Conservation (phyloP, 164 flowering plant genomes). For the Cinnamomum chago region DNA sequence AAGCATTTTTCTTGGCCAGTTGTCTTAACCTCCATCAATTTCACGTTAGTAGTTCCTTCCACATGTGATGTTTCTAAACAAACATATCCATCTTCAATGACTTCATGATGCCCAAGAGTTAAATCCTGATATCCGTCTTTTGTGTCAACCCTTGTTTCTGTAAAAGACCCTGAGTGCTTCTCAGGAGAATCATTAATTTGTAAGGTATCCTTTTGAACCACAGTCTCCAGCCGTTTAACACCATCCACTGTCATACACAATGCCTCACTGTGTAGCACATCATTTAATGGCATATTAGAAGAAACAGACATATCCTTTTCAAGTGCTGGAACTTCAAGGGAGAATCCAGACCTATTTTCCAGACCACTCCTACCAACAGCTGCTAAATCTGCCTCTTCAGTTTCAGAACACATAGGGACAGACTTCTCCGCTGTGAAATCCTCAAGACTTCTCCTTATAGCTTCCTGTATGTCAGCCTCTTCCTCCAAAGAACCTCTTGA, state of each 20-base stretch:
- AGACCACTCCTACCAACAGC: not conserved
- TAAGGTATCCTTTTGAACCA: constrained; percentile 1
- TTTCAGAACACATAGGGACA: constrained; percentile 8
- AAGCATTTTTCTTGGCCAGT: constrained; percentile 6
- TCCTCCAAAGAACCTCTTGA: constrained; percentile 62
- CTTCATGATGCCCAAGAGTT: constrained; percentile 9
- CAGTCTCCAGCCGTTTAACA: constrained; percentile 14
- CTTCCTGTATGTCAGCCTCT: constrained; percentile 83
- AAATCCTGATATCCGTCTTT: constrained; percentile 4
- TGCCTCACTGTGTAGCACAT: constrained; percentile 12
- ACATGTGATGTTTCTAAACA: not conserved
- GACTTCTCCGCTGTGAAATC: constrained; percentile 28
- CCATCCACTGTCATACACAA: constrained; percentile 13
- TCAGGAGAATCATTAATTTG: constrained; percentile 10
- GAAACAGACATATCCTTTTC: constrained; percentile 15
- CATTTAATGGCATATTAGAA: constrained; percentile 7
- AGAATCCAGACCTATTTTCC: not conserved
- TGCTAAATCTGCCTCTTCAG: constrained; percentile 11
- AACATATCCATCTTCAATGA: constrained; percentile 9
- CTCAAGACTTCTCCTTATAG: constrained; percentile 75
- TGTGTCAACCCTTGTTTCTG: not conserved
- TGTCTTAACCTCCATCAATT: constrained; percentile 13
- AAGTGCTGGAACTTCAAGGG: constrained; percentile 1
- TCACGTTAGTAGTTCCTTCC: constrained; percentile 16
- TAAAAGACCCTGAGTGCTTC: constrained; percentile 11